Evolutionary conservation across 768 basidiomycete genomes (phyloP).

Genomic region (Phaeotremella fagi): DNA sequence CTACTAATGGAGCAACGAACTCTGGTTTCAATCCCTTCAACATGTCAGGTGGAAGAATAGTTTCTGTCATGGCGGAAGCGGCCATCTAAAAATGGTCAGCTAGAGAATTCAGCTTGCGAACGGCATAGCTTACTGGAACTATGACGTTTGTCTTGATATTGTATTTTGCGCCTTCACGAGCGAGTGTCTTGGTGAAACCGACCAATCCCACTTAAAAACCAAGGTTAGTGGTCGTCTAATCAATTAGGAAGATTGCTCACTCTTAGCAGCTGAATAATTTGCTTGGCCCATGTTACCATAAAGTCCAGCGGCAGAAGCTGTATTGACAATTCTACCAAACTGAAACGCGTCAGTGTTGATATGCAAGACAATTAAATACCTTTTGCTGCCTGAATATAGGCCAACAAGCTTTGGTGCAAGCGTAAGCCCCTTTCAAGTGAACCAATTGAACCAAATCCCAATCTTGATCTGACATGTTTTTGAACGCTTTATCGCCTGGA

Average conservation of each 20-base stretch:
- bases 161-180: conserved; percentile 86
- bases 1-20: conserved; percentile 87
- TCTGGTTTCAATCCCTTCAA: conserved; percentile 85
- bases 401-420: conserved; percentile 94
- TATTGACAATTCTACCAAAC: conserved; percentile 91
- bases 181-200: conserved; percentile 86
- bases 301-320: conserved; percentile 87
- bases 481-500: conserved; percentile 59
- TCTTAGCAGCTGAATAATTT: conserved; percentile 97
- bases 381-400: conserved; percentile 68
- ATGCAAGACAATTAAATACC: conserved; percentile 13
- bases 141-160: conserved; percentile 80
- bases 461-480: conserved; percentile 90
- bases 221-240: background rate
- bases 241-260: conserved; percentile 31
- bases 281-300: conserved; percentile 96
- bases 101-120: background rate
- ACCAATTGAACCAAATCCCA: conserved; percentile 85
- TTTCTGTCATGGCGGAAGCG: conserved; percentile 95
- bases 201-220: conserved; percentile 66
- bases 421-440: conserved; percentile 87
- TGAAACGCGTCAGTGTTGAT: conserved; percentile 36
- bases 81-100: conserved; percentile 59
- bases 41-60: conserved; percentile 89
- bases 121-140: conserved; percentile 64